Conservation (phyloP, 75 land plant species). For the Azolla pinnata region DNA sequence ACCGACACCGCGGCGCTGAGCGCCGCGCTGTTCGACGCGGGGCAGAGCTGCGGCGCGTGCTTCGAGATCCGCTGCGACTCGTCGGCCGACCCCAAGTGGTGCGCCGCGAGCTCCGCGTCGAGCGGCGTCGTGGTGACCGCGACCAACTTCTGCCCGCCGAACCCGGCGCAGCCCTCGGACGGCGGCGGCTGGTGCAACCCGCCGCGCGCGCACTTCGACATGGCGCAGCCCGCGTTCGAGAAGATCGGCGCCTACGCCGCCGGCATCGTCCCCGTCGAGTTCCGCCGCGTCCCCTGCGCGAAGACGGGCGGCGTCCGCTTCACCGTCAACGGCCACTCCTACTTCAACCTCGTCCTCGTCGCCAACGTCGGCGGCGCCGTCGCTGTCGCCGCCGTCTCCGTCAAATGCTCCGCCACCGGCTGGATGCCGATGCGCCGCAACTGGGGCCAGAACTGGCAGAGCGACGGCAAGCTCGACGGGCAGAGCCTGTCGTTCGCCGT, state of each 20-base stretch:
- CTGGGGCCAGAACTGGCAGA: conserved; percentile 13
- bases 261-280: conserved; percentile 10
- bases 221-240: conserved; percentile 6
- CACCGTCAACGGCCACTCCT: conserved; percentile 5
- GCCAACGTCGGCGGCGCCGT: conserved; percentile 8
- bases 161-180: conserved; percentile 2
- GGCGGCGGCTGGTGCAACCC: conserved; percentile 10
- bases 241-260: conserved; percentile 3
- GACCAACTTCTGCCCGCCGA: conserved; percentile 15
- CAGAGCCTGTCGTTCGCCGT: conserved; percentile 6
- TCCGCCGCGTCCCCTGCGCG: conserved; percentile 8
- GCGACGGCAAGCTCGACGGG: neutral
- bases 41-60: conserved; percentile 21
- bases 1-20: conserved; percentile 21
- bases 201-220: conserved; percentile 11
- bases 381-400: conserved; percentile 5
- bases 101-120: neutral
- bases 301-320: conserved; percentile 8
- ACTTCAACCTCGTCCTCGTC: conserved; percentile 5
- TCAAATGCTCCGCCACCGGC: conserved; percentile 8
- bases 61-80: conserved; percentile 14
- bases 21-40: conserved; percentile 13
- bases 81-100: neutral
- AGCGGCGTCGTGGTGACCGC: conserved; percentile 9
- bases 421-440: conserved; percentile 3